Percentiles rank a stretch among this genome's conserved stretches.
These are phyloP conservation scores for Fusarium sp. DNA, from an alignment of 2,329 filamentous ascomycete species.

Conservation along the genomic window DNA sequence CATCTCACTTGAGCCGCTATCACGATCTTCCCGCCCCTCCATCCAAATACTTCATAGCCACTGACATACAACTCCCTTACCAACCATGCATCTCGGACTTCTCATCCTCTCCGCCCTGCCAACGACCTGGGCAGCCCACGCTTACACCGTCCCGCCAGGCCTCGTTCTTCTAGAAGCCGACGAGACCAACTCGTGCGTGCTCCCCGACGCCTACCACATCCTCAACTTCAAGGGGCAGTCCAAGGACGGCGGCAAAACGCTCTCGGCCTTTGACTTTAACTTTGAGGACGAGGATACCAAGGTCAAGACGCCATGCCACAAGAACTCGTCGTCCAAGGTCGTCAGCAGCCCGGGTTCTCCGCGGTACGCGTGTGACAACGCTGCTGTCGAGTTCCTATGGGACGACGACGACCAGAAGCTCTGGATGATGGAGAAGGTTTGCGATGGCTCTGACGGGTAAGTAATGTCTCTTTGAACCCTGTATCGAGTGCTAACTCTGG, in stretches of 20 bases:
- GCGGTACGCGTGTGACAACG: slow-evolving; percentile 58
- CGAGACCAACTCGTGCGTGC: slow-evolving; percentile 46
- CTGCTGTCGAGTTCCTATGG: slow-evolving; percentile 58
- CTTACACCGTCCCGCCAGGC: slow-evolving; percentile 44
- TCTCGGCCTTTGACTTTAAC: slow-evolving; percentile 53
- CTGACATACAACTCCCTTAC: slow-evolving; percentile 7
- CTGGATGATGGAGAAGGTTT: slow-evolving; percentile 60
- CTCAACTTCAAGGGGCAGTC: slow-evolving; percentile 51
- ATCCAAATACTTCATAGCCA: background rate
- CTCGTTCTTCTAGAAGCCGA: slow-evolving; percentile 43
- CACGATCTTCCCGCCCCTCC: background rate
- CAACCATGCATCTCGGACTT: slow-evolving; percentile 33
- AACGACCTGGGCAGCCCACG: slow-evolving; percentile 34
- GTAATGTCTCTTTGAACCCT: slow-evolving; percentile 15
- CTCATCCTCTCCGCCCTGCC: slow-evolving; percentile 41
- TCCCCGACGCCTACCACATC: slow-evolving; percentile 55
- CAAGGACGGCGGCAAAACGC: slow-evolving; percentile 49
- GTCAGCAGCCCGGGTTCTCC: slow-evolving; percentile 36
- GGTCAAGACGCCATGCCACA: slow-evolving; percentile 56
- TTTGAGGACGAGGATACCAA: slow-evolving; percentile 56
- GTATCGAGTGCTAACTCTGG: slow-evolving; percentile 1
- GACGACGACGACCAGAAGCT: slow-evolving; percentile 44
- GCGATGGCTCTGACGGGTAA: slow-evolving; percentile 53
- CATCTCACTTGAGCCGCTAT: background rate
- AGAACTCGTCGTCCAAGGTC: slow-evolving; percentile 56